These are phyloP conservation scores for Kodamaea derodonti DNA, from an alignment of 1,139 yeast genomes.

Conservation along the genomic window DNA sequence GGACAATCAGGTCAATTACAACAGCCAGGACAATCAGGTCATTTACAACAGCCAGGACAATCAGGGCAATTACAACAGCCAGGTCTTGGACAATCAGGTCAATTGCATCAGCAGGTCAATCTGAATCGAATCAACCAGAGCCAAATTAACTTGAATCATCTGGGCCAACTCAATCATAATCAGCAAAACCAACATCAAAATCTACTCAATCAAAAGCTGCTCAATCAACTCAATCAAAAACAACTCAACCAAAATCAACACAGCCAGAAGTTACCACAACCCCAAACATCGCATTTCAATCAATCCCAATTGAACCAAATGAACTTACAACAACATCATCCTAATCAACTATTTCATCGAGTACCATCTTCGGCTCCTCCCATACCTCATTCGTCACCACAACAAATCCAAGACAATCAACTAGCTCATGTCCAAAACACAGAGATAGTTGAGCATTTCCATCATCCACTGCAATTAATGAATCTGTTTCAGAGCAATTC, in stretches of 20 bases:
- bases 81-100: background rate
- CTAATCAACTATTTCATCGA: background rate
- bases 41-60: background rate
- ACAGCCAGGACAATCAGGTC: background rate
- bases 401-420: conserved; percentile 1
- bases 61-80: background rate
- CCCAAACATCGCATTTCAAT: conserved; percentile 1
- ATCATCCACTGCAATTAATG: conserved; percentile 2
- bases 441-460: background rate
- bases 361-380: background rate
- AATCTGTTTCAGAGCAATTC: conserved; percentile 1
- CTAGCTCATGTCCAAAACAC: background rate
- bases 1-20: too few relatives aligned
- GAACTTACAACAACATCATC: background rate
- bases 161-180: conserved; percentile 7
- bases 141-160: conserved; percentile 1
- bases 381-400: background rate
- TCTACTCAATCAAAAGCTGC: background rate
- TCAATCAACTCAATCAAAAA: background rate
- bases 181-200: conserved; percentile 7
- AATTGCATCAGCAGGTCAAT: background rate
- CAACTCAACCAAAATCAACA: conserved; percentile 1
- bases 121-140: conserved; percentile 6
- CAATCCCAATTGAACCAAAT: background rate
- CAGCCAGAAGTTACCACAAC: background rate